Evolutionary conservation across 2,329 filamentous ascomycete species (phyloP).

Genomic region (Sodiomyces alkalinus): DNA sequence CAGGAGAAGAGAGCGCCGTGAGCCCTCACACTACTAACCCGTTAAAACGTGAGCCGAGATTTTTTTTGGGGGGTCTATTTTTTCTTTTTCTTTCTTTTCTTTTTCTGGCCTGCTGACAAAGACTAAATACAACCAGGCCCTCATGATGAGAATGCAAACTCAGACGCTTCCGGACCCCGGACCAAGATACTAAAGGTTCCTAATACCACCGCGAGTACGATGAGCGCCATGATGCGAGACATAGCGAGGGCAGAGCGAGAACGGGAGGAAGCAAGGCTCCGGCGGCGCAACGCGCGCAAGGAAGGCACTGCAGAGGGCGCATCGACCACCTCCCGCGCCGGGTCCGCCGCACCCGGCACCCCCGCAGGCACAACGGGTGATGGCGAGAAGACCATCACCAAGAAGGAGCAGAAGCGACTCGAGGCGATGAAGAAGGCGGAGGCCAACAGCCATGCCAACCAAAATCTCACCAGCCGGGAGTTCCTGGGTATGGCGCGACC

Average conservation of each 20-base stretch:
- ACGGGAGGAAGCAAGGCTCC: conserved; percentile 56
- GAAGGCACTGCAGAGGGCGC: conserved; percentile 38
- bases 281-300: conserved; percentile 49
- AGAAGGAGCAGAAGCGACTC: conserved; percentile 72
- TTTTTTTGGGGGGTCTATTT: too few relatives aligned
- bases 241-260: conserved; percentile 52
- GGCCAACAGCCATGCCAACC: conserved; percentile 62
- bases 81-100: not conserved
- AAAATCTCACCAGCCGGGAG: conserved; percentile 70
- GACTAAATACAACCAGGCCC: not conserved
- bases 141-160: conserved; percentile 1
- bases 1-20: conserved; percentile 37
- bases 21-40: too few relatives aligned
- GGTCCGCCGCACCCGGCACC: conserved; percentile 43
- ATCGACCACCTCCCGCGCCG: conserved; percentile 32
- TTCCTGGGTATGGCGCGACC: conserved; percentile 51
- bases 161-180: conserved; percentile 25
- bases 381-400: conserved; percentile 55
- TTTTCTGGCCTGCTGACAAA: not conserved
- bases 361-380: conserved; percentile 50
- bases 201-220: conserved; percentile 27
- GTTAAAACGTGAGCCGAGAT: conserved; percentile 41
- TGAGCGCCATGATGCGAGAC: conserved; percentile 39
- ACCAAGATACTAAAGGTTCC: conserved; percentile 29
- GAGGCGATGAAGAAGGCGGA: conserved; percentile 64